Evolutionary conservation across 2,329 filamentous ascomycete species (phyloP), one percentile per base, ranked within the genome.

Genomic region (Fusarium buharicum): DNA sequence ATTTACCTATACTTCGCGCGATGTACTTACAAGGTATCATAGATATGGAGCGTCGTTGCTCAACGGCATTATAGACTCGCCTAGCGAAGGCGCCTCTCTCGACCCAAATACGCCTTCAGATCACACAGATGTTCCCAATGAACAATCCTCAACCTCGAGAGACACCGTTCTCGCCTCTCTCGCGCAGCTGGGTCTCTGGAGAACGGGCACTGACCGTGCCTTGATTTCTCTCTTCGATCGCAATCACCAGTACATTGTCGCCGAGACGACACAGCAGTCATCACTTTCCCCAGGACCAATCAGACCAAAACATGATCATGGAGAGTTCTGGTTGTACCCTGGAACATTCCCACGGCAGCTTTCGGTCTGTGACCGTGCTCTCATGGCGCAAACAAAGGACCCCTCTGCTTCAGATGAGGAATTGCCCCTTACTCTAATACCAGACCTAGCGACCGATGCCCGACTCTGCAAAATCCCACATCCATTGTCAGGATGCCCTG

Each of bases 171-270:
- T 85, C 30, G 82, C 79, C 1, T 76, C 79, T 5, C 77, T 84
- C 46, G 81, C 81, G 27, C 81, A 85, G 62, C 74, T 85, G 5
- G 81, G 76, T 1, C 74, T 77, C 10, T 70, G 79, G 50, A 77
- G 78, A 12, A 72, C 84, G 8, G 71, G 76, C 18, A 75, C 73
- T 8, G 69, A 74, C 20, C 76, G 81, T 31, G 73, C 75, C 16
- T 56, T 84, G n/a, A 75, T 85, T 50, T 84, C 82, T 3, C 72
- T 85, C 16, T 84, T 85, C 58, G 82, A 83, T 64, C 73, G 71
- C 2, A 73, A 74, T 9, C 69, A 76, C 50, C 81, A 85, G 57
- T 78, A 83, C 50, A 72, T 85, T 22, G 70, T 85, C 18, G 80
- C 82, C 48, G 82, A 85, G 61, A 79, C 81, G 5, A 81, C 81